Evolutionary conservation across 2,329 filamentous ascomycete genomes (phyloP).

Genomic region (Exophiala viscosa): DNA sequence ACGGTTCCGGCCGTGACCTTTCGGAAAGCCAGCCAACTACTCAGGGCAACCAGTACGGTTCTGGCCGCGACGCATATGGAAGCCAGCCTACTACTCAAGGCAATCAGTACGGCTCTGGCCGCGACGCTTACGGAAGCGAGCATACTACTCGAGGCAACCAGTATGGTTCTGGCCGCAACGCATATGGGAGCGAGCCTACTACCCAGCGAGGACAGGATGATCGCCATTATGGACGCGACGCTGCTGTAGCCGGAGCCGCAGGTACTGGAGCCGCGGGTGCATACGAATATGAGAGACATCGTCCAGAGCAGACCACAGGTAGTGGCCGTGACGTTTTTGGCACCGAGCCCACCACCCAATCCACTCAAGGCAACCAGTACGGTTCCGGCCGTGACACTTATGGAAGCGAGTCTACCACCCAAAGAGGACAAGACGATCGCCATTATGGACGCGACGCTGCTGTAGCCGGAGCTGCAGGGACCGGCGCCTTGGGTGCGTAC

Average conservation of each 20-base stretch:
- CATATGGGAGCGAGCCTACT: too few relatives aligned
- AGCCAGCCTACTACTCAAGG: slow-evolving; percentile 8
- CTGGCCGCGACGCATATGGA: slow-evolving; percentile 12
- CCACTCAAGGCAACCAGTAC: too few relatives aligned
- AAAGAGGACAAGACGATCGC: slow-evolving; percentile 7
- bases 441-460: slow-evolving; percentile 16
- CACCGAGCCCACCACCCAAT: not conserved
- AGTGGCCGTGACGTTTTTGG: not conserved
- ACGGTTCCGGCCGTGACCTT: too few relatives aligned
- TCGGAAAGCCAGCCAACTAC: not conserved
- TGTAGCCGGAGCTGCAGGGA: slow-evolving; percentile 13
- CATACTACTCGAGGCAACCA: too few relatives aligned
- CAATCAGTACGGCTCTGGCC: too few relatives aligned
- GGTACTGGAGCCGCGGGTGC: slow-evolving; percentile 2
- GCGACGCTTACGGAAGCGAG: too few relatives aligned
- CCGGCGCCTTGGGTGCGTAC: slow-evolving; percentile 1
- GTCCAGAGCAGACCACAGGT: not conserved
- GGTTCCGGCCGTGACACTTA: too few relatives aligned
- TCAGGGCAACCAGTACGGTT: slow-evolving; percentile 4
- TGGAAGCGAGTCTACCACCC: not conserved
- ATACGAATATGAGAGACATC: not conserved
- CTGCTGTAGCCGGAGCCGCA: not conserved
- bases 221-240: not conserved
- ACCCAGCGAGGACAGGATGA: not conserved
- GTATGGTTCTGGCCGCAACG: too few relatives aligned